Evolutionary conservation across 73 alveolate genomes (phyloP), one percentile per base, ranked within the genome.

Genomic region (Paramecium caudatum): DNA sequence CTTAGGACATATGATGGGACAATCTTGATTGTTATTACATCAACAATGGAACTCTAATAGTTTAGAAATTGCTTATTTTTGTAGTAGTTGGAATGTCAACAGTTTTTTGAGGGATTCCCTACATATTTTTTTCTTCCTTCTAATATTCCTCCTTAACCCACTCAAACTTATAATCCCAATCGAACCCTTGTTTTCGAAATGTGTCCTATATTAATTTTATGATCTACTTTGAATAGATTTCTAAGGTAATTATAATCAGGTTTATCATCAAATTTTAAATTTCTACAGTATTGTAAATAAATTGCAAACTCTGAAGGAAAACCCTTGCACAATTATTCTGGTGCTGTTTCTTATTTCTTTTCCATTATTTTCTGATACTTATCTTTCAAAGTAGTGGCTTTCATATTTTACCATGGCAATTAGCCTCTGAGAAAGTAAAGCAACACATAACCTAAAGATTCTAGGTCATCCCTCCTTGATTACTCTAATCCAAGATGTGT

Each of bases 401-500:
- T 90, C 46, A 95, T 90, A 27, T 95, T 96, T 69, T 95, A 82
- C 98, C 98, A 95, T 1, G 98, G 98, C 3, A 95, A 91, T 33
- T 90, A 30, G 1, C 98, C 98, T 93, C 95, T 94, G 16, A 95
- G 47, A 50, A 95, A 93, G 80, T 95, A 95, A 16, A 95, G 86
- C 41, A 95, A 91, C 21, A 94, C 97, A 50, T 95, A 95, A 9
- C 98, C 98, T 23, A 95, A 86, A 1, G 97, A 91, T 91, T 95
- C 98, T 10, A 95, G 48, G 88, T 95, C 98, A 90, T 95, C 98
- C 68, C 98, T 93, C 63, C 98, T 68, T 19, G 96, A 82, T 50
- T 95, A 95, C 33, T 91, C 96, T 43, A 91, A 46, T 3, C 95
- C 95, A 21, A 90, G 27, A 47, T 91, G 95, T 1, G 95, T 82